Percentiles rank a stretch among this genome's conserved stretches.
These are phyloP conservation scores for Stemphylium vesicarium DNA, from an alignment of 2,329 filamentous ascomycete species.

Conservation along the genomic window DNA sequence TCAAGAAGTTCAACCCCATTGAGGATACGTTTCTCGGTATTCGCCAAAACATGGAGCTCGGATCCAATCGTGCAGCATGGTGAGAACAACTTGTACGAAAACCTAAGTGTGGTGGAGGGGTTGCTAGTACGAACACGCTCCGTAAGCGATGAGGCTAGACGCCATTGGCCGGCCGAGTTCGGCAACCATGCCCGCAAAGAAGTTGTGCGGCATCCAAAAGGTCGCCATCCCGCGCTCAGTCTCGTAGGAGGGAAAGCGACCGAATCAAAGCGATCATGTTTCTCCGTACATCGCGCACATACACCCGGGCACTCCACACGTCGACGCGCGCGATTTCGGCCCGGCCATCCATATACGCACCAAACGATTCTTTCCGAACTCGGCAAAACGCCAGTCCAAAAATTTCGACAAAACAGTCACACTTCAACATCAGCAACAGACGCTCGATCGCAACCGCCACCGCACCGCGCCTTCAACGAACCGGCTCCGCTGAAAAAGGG, in stretches of 20 bases:
- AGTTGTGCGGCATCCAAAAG: slow-evolving; percentile 15
- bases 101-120: background rate
- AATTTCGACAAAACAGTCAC: slow-evolving; percentile 37
- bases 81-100: background rate
- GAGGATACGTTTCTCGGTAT: too few species aligned
- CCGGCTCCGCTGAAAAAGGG: slow-evolving; percentile 26
- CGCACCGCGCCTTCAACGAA: slow-evolving; percentile 23
- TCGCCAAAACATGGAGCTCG: too few species aligned
- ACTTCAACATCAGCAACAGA: slow-evolving; percentile 15
- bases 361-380: slow-evolving; percentile 36
- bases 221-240: slow-evolving; percentile 17
- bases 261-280: slow-evolving; percentile 25
- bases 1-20: too few species aligned
- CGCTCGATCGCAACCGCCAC: slow-evolving; percentile 27
- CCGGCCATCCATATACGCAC: slow-evolving; percentile 24
- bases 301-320: slow-evolving; percentile 23
- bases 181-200: slow-evolving; percentile 21
- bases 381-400: slow-evolving; percentile 39
- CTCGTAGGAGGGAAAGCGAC: background rate
- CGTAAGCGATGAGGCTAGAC: slow-evolving; percentile 19
- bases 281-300: slow-evolving; percentile 23
- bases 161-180: slow-evolving; percentile 31
- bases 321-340: slow-evolving; percentile 26
- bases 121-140: background rate
- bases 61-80: background rate